Conservation (phyloP, 306 rosid genomes). For the Castanea sativa region DNA sequence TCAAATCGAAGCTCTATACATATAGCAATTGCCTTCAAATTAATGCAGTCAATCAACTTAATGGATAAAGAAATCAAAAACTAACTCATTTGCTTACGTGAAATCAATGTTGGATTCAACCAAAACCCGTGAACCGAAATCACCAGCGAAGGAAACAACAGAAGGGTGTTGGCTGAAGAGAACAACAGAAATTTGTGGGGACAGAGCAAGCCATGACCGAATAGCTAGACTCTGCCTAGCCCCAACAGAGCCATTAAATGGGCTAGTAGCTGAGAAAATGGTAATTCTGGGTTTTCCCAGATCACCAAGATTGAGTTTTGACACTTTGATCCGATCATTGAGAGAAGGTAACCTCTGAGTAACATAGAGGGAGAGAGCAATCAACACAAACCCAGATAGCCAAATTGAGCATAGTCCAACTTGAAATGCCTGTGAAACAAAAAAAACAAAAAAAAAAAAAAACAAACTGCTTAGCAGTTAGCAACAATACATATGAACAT, state of each 20-base stretch:
- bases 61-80: neutral
- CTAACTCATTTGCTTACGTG: slow-evolving; percentile 51
- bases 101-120: slow-evolving; percentile 75
- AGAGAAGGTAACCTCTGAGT: slow-evolving; percentile 60
- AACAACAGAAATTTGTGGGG: slow-evolving; percentile 52
- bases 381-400: slow-evolving; percentile 68
- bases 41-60: neutral
- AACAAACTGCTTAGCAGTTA: slow-evolving; percentile 15
- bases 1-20: neutral
- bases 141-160: slow-evolving; percentile 49
- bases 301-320: slow-evolving; percentile 16
- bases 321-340: slow-evolving; percentile 33
- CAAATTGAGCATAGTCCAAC: slow-evolving; percentile 70
- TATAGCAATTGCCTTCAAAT: neutral
- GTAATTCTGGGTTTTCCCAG: slow-evolving; percentile 41
- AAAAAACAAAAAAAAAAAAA: slow-evolving; percentile 19
- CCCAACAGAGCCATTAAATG: slow-evolving; percentile 56
- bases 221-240: slow-evolving; percentile 62
- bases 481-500: slow-evolving; percentile 10
- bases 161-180: slow-evolving; percentile 70
- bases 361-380: slow-evolving; percentile 64
- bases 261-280: slow-evolving; percentile 74
- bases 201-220: slow-evolving; percentile 83
- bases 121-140: slow-evolving; percentile 59
- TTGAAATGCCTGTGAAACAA: slow-evolving; percentile 43